Base-by-base conservation (phyloP, 257 asterid genomes). In the Gynochthodes officinalis region DNA sequence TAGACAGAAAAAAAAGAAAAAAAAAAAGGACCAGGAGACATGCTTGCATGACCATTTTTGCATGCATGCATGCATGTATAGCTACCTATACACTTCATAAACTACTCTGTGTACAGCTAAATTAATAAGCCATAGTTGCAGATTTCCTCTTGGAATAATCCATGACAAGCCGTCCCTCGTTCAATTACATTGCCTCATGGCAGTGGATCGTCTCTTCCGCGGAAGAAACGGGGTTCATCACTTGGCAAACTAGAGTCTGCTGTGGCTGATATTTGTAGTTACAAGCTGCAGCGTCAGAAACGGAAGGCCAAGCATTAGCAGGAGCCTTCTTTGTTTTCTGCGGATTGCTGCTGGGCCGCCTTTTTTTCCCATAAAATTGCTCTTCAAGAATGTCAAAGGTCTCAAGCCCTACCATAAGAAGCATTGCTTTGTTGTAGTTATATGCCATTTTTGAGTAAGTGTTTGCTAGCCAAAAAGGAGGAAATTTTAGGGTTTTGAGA, bases 101-200 rank as follows among this genome's bases (percentile, higher is more conserved):
- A 37, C 42, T 37, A 37, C 42, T 37, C 4, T 37, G 42, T 37
- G 42, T 37, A 37, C 42, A 23, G 32, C 62, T 27, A 4, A 23
- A 48, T 54, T 83, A 79, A 73, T 61, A 81, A 65, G 86, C 86
- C 79, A 71, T 70, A 35, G 86, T 80, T 18, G 75, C 64, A 28
- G 77, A 75, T 59, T 78, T 84, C 57, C 70, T 75, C 80, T 63
- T 75, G 37, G 83, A 66, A 67, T 42, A 61, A 32, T 80, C 82
- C 67, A 71, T 46, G 27, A 62, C 27, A 1, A 55, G 23, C 6
- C 75, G 19, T 68, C 77, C 84, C 67, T 80, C 85, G 25, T 53
- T 78, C 30, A 79, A 46, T 54, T 77, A 55, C 60, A 33, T 80
- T 27, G 71, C 80, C 15, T 81, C 86, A 32, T 23, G 58, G 27